These are phyloP conservation scores for Ogataea hybrid DNA, from an alignment of 1,139 yeast genomes.

Conservation along the genomic window DNA sequence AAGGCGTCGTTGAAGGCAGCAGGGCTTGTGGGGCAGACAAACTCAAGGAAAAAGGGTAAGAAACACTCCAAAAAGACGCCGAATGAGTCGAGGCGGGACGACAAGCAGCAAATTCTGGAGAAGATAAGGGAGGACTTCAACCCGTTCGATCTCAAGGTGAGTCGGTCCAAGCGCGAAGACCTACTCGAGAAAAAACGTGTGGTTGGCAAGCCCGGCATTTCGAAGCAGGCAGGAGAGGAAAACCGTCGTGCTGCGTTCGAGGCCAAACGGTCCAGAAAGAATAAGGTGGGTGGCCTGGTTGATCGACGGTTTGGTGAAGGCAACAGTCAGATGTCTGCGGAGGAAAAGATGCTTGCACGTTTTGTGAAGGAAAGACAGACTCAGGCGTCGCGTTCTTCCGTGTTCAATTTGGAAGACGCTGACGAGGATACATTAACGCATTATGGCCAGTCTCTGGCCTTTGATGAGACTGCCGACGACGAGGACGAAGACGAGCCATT, in stretches of 20 bases:
- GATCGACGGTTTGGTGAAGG: constrained; percentile 95
- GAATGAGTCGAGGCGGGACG: constrained; percentile 69
- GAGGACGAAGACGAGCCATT: constrained; percentile 33
- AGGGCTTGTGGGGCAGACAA: constrained; percentile 83
- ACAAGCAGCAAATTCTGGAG: constrained; percentile 51
- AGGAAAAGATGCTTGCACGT: constrained; percentile 93
- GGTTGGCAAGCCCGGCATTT: constrained; percentile 68
- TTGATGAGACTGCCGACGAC: constrained; percentile 44
- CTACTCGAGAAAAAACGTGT: constrained; percentile 56
- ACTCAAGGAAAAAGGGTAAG: constrained; percentile 52
- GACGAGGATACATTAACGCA: constrained; percentile 68
- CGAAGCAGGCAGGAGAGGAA: constrained; percentile 77
- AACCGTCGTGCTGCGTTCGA: constrained; percentile 69
- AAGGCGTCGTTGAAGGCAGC: constrained; percentile 73
- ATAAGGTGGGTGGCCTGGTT: constrained; percentile 72
- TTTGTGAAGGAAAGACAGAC: constrained; percentile 83
- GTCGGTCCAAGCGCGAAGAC: constrained; percentile 66
- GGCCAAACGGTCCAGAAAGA: constrained; percentile 55
- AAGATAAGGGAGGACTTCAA: constrained; percentile 80
- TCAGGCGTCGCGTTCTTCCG: constrained; percentile 49
- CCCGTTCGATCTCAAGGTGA: constrained; percentile 80
- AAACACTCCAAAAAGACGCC: constrained; percentile 49
- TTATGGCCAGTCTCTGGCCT: constrained; percentile 65
- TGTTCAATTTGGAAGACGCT: constrained; percentile 78
- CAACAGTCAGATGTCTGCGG: constrained; percentile 66